Percentiles rank a stretch among this genome's conserved stretches.
Conservation (phyloP, 495 filamentous ascomycete species). For the Letharia columbiana region DNA sequence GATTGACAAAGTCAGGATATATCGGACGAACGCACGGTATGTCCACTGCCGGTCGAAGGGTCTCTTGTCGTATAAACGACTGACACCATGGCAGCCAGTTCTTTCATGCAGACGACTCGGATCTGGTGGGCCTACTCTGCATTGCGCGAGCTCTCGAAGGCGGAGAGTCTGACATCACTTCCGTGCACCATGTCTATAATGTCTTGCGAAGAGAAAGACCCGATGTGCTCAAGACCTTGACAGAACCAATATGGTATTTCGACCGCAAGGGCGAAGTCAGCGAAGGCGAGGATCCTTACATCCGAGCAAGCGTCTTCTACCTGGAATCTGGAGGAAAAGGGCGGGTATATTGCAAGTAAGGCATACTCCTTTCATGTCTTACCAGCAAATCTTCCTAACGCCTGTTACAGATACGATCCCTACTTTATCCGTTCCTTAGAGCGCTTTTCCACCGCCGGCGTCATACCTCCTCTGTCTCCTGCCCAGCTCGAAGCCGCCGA, state of each 20-base stretch:
- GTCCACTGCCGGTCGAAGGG: constrained; percentile 6
- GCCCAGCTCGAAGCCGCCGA: constrained; percentile 56
- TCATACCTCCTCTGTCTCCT: constrained; percentile 57
- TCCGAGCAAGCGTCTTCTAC: constrained; percentile 65
- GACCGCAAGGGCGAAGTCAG: constrained; percentile 84
- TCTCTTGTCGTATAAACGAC: neutral
- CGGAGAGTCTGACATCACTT: constrained; percentile 77
- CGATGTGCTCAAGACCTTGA: constrained; percentile 66
- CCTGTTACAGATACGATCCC: constrained; percentile 57
- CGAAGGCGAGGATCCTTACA: constrained; percentile 65
- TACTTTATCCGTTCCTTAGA: constrained; percentile 63
- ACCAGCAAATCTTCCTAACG: neutral
- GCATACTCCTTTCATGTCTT: neutral
- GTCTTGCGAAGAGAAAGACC: constrained; percentile 63
- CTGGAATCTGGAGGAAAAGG: constrained; percentile 40
- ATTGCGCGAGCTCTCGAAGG: constrained; percentile 69
- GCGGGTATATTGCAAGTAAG: constrained; percentile 48
- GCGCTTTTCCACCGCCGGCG: constrained; percentile 55
- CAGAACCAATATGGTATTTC: constrained; percentile 82
- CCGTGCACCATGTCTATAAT: constrained; percentile 77
- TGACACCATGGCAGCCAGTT: constrained; percentile 40
- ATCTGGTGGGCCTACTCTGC: constrained; percentile 81
- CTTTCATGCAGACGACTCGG: constrained; percentile 77
- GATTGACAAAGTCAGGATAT: constrained; percentile 79
- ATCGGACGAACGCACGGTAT: constrained; percentile 76